Conservation (phyloP, 2,329 filamentous ascomycete species). For the Neurospora sp. region DNA sequence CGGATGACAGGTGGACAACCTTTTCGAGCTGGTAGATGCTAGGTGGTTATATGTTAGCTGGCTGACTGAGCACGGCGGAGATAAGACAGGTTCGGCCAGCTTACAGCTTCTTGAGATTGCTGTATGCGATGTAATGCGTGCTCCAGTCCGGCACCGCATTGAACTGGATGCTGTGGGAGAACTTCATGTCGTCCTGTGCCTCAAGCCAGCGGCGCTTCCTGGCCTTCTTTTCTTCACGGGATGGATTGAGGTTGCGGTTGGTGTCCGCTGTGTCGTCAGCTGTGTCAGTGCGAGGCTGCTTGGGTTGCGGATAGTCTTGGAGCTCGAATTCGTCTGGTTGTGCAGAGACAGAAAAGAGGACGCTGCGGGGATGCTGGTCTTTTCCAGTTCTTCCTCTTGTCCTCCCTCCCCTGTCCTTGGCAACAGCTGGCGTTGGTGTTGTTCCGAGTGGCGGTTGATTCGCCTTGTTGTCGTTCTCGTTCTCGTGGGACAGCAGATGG, state of each 20-base stretch:
- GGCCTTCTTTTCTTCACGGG: constrained; percentile 32
- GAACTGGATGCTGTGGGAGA: constrained; percentile 98
- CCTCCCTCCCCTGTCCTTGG: constrained; percentile 14
- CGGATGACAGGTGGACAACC: constrained; percentile 54
- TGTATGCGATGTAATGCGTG: constrained; percentile 95
- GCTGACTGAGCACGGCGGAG: neutral
- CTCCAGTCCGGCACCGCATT: constrained; percentile 99
- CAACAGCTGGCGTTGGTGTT: neutral
- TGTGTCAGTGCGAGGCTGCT: neutral
- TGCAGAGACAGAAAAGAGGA: constrained; percentile 3
- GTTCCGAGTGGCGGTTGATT: neutral
- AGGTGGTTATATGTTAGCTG: constrained; percentile 2
- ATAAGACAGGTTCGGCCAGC: constrained; percentile 21
- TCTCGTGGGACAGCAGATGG: neutral
- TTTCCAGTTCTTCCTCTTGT: neutral
- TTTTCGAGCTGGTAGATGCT: constrained; percentile 96
- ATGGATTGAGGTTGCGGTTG: constrained; percentile 1
- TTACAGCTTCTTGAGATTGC: constrained; percentile 96
- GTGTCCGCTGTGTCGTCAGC: neutral
- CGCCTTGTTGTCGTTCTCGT: neutral
- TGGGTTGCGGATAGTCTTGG: constrained; percentile 7
- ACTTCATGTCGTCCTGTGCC: constrained; percentile 88
- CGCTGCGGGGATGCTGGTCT: constrained; percentile 2
- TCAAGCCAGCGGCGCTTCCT: constrained; percentile 63
- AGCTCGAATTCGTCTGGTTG: constrained; percentile 13